Conservation (phyloP, 768 basidiomycete genomes). For the Grammothele lineata region DNA sequence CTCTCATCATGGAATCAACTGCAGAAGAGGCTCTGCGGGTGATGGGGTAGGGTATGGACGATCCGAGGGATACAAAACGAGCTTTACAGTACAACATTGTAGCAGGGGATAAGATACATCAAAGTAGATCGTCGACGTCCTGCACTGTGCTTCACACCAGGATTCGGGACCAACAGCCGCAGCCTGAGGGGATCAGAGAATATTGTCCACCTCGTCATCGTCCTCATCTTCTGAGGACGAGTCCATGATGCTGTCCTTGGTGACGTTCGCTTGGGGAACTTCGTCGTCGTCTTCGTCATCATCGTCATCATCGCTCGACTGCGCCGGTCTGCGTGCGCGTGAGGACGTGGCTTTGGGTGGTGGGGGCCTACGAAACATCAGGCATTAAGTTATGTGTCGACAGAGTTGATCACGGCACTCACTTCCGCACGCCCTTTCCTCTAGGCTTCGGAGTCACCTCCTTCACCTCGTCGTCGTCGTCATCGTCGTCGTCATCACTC, state of each 20-base stretch:
- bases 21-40: too few species aligned
- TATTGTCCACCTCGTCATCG: constrained; percentile 32
- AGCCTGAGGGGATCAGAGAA: constrained; percentile 13
- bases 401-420: too few species aligned
- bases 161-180: too few species aligned
- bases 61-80: constrained; percentile 6
- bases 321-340: too few species aligned
- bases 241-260: constrained; percentile 49
- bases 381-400: too few species aligned
- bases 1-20: too few species aligned
- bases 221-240: constrained; percentile 32
- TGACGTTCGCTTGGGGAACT: constrained; percentile 26
- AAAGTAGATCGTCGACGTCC: too few species aligned
- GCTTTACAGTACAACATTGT: constrained; percentile 1
- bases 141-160: too few species aligned
- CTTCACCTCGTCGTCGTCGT: constrained; percentile 31
- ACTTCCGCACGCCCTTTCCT: too few species aligned
- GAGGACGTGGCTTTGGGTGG: constrained; percentile 1
- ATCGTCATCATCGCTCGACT: constrained; percentile 6
- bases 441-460: constrained; percentile 31
- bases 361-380: constrained; percentile 15
- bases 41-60: too few species aligned
- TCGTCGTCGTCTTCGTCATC: constrained; percentile 14
- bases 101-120: neutral
- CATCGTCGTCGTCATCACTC: constrained; percentile 30